Evolutionary conservation across 805 yeast genomes (phyloP).

Genomic region (Ogataea kodamae): DNA sequence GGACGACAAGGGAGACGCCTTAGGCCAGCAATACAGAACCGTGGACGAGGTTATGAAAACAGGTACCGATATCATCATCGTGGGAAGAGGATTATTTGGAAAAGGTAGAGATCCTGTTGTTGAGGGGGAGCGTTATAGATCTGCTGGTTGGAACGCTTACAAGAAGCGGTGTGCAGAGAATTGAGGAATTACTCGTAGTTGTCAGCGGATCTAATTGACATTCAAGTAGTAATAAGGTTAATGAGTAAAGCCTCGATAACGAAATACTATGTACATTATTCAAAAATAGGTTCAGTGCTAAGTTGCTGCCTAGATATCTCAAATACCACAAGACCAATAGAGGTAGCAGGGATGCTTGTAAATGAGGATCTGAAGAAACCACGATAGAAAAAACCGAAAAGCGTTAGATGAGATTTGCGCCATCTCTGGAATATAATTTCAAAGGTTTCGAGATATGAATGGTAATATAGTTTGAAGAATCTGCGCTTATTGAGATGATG

Average conservation of each 20-base stretch:
- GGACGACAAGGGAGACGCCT: conserved; percentile 91
- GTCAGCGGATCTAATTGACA: too few species aligned
- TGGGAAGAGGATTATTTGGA: conserved; percentile 96
- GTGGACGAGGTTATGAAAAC: conserved; percentile 77
- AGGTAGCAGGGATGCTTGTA: conserved; percentile 82
- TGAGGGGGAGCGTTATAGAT: conserved; percentile 84
- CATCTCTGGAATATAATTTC: conserved; percentile 54
- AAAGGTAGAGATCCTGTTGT: conserved; percentile 87
- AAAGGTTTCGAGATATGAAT: conserved; percentile 75
- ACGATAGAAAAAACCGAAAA: conserved; percentile 68
- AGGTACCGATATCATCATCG: conserved; percentile 94
- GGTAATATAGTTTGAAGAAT: conserved; percentile 53
- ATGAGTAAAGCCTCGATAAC: too few species aligned
- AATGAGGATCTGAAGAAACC: conserved; percentile 74
- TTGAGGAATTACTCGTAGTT: too few species aligned
- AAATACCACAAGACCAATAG: conserved; percentile 78
- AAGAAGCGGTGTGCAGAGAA: conserved; percentile 37
- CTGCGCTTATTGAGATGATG: conserved; percentile 24
- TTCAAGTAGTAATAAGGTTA: too few species aligned
- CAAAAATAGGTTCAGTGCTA: conserved; percentile 24
- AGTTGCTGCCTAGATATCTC: conserved; percentile 64
- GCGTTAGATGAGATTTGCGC: conserved; percentile 49
- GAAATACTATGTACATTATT: conserved; percentile 8
- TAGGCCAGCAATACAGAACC: conserved; percentile 96
- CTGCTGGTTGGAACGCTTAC: conserved; percentile 96